A percentile compares a stretch with the other conserved stretches of the same genome.
Evolutionary conservation across 441 rosid species (phyloP).

Genomic region (Gossypium lobatum): DNA sequence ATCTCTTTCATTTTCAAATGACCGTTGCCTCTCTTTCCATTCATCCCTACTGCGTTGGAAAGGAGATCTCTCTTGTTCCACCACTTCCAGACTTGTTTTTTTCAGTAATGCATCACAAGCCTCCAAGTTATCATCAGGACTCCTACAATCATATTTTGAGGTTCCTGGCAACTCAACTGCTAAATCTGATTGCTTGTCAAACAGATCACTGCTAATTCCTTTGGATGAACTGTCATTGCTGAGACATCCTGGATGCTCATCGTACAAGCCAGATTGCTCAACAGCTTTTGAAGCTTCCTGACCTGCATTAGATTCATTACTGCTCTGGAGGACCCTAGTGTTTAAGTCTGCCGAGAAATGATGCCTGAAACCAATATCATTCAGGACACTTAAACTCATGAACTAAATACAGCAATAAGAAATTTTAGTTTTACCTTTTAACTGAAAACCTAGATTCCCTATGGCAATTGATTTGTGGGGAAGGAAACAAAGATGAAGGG

Average conservation of each 20-base stretch:
- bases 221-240: slow-evolving; percentile 11
- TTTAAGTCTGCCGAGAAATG: slow-evolving; percentile 25
- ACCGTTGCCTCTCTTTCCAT: slow-evolving; percentile 13
- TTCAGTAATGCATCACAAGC: slow-evolving; percentile 16
- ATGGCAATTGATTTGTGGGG: slow-evolving; percentile 31
- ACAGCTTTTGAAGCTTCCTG: slow-evolving; percentile 19
- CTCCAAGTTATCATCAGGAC: slow-evolving; percentile 24
- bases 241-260: slow-evolving; percentile 14
- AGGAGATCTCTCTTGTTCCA: slow-evolving; percentile 12
- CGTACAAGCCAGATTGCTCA: slow-evolving; percentile 13
- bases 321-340: slow-evolving; percentile 14
- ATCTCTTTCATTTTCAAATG: slow-evolving; percentile 24
- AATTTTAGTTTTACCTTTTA: slow-evolving; percentile 25
- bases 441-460: slow-evolving; percentile 34
- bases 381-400: background rate
- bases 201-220: slow-evolving; percentile 24
- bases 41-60: slow-evolving; percentile 12
- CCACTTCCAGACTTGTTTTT: slow-evolving; percentile 13
- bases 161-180: slow-evolving; percentile 33
- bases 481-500: slow-evolving; percentile 39
- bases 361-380: slow-evolving; percentile 28
- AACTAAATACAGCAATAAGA: background rate
- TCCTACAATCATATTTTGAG: slow-evolving; percentile 30
- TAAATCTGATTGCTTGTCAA: slow-evolving; percentile 24
- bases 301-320: slow-evolving; percentile 15